A percentile compares a stretch with the other conserved stretches of the same genome.
phyloP scores from a whole-genome alignment of 805 yeast species.

The Pichia nakasei region DNA sequence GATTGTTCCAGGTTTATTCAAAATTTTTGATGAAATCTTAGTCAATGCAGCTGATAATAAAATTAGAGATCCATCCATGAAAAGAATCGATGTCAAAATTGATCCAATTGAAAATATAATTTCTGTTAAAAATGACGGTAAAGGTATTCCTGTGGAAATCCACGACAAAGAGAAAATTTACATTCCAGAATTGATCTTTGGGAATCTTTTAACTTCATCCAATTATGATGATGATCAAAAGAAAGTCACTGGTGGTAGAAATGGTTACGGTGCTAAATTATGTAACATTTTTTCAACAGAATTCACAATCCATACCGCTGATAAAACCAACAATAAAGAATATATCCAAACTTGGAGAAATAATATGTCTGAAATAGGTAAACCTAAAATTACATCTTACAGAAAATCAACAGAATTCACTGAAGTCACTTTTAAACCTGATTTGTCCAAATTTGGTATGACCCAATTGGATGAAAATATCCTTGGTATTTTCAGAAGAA shows the following conservation, averaged over 20 bases:
- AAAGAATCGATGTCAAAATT: conserved; percentile 71
- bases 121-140: conserved; percentile 84
- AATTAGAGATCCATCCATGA: conserved; percentile 89
- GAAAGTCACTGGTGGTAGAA: conserved; percentile 97
- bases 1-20: conserved; percentile 92
- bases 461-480: conserved; percentile 73
- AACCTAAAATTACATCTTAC: conserved; percentile 59
- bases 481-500: conserved; percentile 75
- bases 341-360: conserved; percentile 81
- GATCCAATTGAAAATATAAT: conserved; percentile 67
- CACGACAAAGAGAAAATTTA: conserved; percentile 87
- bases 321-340: conserved; percentile 47
- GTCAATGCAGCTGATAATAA: conserved; percentile 99
- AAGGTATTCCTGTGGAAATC: conserved; percentile 90
- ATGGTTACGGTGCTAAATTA: conserved; percentile 95
- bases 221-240: conserved; percentile 93
- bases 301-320: conserved; percentile 84
- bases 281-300: conserved; percentile 93
- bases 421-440: conserved; percentile 82
- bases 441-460: conserved; percentile 78
- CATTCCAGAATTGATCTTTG: conserved; percentile 94
- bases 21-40: conserved; percentile 92
- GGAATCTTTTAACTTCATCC: conserved; percentile 87
- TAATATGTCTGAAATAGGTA: conserved; percentile 73
- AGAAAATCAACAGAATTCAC: conserved; percentile 70